A percentile compares a stretch with the other conserved stretches of the same genome.
These are phyloP conservation scores for Pistacia atlantica DNA, from an alignment of 345 rosid species.

Conservation along the genomic window DNA sequence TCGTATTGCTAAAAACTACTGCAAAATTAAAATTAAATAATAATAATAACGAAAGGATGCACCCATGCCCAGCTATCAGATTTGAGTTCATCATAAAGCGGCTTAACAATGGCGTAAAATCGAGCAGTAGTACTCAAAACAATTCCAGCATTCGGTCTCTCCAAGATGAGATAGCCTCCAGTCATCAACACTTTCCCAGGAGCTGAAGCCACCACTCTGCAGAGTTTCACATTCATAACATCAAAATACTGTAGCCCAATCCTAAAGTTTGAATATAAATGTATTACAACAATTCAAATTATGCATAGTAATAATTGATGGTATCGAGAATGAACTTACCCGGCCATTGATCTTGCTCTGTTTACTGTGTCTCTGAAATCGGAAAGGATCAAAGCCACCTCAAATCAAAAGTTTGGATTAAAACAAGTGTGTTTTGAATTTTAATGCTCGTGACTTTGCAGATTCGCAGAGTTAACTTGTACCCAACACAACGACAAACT, in stretches of 20 bases:
- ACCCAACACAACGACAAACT: not conserved
- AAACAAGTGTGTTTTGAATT: no score
- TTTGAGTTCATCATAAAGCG: slow-evolving; percentile 59
- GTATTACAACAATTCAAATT: no score
- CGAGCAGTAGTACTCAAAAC: slow-evolving; percentile 94
- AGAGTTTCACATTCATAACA: no score
- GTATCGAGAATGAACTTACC: slow-evolving; percentile 3
- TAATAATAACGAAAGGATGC: slow-evolving; percentile 16
- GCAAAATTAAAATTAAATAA: not conserved
- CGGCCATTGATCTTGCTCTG: slow-evolving; percentile 10
- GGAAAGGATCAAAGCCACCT: no score
- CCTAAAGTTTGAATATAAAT: no score
- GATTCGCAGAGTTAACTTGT: not conserved
- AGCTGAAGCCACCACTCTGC: slow-evolving; percentile 71
- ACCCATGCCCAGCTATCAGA: slow-evolving; percentile 96
- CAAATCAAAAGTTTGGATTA: no score
- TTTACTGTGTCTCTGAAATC: no score
- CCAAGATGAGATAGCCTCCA: slow-evolving; percentile 90
- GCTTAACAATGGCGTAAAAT: slow-evolving; percentile 85
- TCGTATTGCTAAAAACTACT: not conserved
- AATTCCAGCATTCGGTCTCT: slow-evolving; percentile 93
- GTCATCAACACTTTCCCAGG: slow-evolving; percentile 97
- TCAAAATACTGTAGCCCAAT: no score
- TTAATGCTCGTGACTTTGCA: no score
- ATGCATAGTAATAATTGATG: no score